Base-by-base conservation (phyloP, 768 basidiomycete genomes). In the Polyporus arcularius region DNA sequence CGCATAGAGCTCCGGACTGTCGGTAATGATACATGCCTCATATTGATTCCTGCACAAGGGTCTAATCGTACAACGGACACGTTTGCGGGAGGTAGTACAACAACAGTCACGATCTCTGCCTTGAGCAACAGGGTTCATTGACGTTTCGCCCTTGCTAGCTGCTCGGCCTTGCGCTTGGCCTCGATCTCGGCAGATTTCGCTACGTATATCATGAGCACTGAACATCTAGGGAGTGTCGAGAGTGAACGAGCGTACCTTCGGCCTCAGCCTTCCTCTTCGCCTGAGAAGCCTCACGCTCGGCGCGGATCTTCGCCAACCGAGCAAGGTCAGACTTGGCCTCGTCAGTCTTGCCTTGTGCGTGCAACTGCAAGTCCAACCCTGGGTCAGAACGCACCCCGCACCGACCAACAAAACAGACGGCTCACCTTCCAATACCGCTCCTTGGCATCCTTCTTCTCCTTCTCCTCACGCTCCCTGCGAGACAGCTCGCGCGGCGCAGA, bases 361-460 rank as follows among this genome's bases (percentile, higher is more conserved):
- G 90, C 35, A 90, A 78, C 90, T 90, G 12, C 52, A 63, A 28
- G 57, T 43, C 18, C 40, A 26, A 26, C 21, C 21, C 21, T 26
- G 21, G 41, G 18, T 9, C 18, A 42, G 18, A 5, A 10, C 21
- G 21, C 21, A 26, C 21, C 21, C 2, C 21, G 21, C 21, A 26
- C 21, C 21, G 21, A 26, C 21, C 21, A 26, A 26, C 21, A 39
- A 12, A 11, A 38, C 31, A 57, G 3, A 8, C 2, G 14, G 63
- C 78, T 1, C 30, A 91, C 89, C 84, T 96, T 93, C 87, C 88
- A 88, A 73, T 96, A 96, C 28, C 83, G 79, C 30, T 94, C 92
- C 70, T 92, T 85, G 1, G 94, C 92, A 1, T 94, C 94, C 68
- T 90, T 82, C 78, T 94, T 95, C 75, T 96, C 94, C 71, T 95